Base-by-base conservation (phyloP, 2,329 filamentous ascomycete genomes). In the Talaromyces sp. region DNA sequence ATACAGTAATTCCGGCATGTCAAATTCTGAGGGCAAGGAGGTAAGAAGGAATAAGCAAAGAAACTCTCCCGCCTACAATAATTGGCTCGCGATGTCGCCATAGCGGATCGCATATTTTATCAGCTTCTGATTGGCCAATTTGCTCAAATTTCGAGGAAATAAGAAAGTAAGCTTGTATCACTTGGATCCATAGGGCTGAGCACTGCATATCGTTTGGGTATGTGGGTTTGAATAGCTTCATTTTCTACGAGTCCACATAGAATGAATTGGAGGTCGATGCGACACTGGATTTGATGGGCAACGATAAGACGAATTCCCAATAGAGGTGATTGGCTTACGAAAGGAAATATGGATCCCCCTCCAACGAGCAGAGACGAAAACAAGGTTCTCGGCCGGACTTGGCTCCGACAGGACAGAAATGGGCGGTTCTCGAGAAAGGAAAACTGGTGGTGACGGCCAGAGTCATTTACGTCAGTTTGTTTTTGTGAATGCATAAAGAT, bases 71-170 rank as follows among this genome's bases (percentile, higher is more conserved):
- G 19, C 33, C 14, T 54, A 56, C 58, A 60, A 31, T 31, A 31
- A 65, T 66, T 66, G 60, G 64, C 48, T 33, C 43, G 33, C 56
- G 60, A 66, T 66, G 64, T 63, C 64, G 64, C 64, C 60, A 66
- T 66, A 63, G 60, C 56, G 64, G 64, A 63, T 59, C 56, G 31
- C 13, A 8, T 22, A 6, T 13, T 6, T 19, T 8, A 5, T 3
- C 10, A 8, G 6, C 4, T 19, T 57, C 37, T 54, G 19, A 66
- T 63, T 66, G 64, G 64, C 35, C 54, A 52, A 45, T 63, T 47
- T 3, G 6, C 0, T 3, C n/a, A 10, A 43, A 4, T 24, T 1
- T 27, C 5, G 16, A 43, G 11, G 24, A 27, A 45, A n/a, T 43
- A 43, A 59, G 22, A n/a, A 59, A 59, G 37, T 52, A 61, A 61